These are phyloP conservation scores for Entomortierella chlamydospora DNA, from an alignment of 192 early-diverging fungal species.

Conservation along the genomic window DNA sequence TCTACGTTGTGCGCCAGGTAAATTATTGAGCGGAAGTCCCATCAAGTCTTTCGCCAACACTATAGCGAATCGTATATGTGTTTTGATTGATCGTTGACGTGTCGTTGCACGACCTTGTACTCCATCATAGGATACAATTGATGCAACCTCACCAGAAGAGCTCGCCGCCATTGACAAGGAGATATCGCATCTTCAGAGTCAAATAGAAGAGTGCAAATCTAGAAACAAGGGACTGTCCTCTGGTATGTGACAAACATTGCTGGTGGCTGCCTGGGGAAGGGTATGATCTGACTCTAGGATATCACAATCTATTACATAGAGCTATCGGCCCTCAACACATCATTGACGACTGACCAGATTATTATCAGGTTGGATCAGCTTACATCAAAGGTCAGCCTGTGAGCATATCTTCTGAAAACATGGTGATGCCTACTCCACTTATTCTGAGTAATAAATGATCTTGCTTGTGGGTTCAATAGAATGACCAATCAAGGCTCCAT, in stretches of 20 bases:
- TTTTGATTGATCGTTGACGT: too few relatives aligned
- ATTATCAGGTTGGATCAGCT: slow-evolving; percentile 15
- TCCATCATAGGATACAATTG: slow-evolving; percentile 61
- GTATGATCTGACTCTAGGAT: neutral
- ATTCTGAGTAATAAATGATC: too few relatives aligned
- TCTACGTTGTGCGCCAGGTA: slow-evolving; percentile 62
- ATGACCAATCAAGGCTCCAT: slow-evolving; percentile 51
- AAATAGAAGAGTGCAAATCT: slow-evolving; percentile 65
- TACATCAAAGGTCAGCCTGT: slow-evolving; percentile 18
- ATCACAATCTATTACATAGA: slow-evolving; percentile 29
- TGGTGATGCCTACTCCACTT: neutral
- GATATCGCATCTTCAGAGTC: slow-evolving; percentile 65
- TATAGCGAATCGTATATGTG: too few relatives aligned
- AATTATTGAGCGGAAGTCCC: neutral
- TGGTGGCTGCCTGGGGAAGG: neutral
- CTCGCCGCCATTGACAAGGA: slow-evolving; percentile 64
- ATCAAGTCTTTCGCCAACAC: too few relatives aligned
- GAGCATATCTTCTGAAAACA: neutral
- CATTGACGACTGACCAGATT: slow-evolving; percentile 57
- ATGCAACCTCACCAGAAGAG: slow-evolving; percentile 52
- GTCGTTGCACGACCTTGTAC: too few relatives aligned
- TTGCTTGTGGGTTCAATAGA: slow-evolving; percentile 25
- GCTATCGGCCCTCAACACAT: slow-evolving; percentile 39
- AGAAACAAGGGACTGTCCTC: slow-evolving; percentile 59
- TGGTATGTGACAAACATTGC: slow-evolving; percentile 18